A percentile compares a stretch with the other conserved stretches of the same genome.
Evolutionary conservation across 441 rosid genomes (phyloP).

Genomic region (Erodium trifolium): DNA sequence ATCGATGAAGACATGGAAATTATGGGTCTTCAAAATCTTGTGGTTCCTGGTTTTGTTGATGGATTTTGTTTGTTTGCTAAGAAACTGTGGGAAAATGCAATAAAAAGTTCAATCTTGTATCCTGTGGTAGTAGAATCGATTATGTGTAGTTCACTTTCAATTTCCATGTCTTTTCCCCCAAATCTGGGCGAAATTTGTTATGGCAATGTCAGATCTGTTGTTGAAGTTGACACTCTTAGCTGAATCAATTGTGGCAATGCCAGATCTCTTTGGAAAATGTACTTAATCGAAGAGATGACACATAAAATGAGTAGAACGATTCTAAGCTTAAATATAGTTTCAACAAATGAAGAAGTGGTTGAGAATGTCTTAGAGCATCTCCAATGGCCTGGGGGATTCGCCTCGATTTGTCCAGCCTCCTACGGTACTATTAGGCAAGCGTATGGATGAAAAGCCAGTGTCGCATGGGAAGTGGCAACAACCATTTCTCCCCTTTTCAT

Average conservation of each 20-base stretch:
- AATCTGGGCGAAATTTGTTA: neutral
- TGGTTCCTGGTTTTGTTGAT: constrained; percentile 15
- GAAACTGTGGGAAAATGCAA: neutral
- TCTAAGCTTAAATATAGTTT: neutral
- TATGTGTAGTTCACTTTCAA: neutral
- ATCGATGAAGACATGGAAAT: too few species aligned
- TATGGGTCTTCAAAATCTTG: too few species aligned
- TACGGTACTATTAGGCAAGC: too few species aligned
- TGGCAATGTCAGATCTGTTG: neutral
- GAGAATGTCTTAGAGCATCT: too few species aligned
- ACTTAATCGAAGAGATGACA: neutral
- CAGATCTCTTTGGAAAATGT: neutral
- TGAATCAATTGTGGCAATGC: neutral
- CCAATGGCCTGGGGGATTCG: too few species aligned
- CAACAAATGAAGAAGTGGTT: neutral
- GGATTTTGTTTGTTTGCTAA: constrained; percentile 7
- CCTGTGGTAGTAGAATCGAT: neutral
- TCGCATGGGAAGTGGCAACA: too few species aligned
- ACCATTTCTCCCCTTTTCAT: too few species aligned
- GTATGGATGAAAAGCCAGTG: too few species aligned
- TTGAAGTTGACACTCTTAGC: too few species aligned
- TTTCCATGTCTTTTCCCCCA: neutral
- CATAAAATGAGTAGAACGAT: too few species aligned
- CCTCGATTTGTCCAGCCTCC: too few species aligned
- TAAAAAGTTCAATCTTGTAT: neutral